phyloP scores from a whole-genome alignment of 225 moss, liverwort and hornwort species.

The Climacium dendroides region DNA sequence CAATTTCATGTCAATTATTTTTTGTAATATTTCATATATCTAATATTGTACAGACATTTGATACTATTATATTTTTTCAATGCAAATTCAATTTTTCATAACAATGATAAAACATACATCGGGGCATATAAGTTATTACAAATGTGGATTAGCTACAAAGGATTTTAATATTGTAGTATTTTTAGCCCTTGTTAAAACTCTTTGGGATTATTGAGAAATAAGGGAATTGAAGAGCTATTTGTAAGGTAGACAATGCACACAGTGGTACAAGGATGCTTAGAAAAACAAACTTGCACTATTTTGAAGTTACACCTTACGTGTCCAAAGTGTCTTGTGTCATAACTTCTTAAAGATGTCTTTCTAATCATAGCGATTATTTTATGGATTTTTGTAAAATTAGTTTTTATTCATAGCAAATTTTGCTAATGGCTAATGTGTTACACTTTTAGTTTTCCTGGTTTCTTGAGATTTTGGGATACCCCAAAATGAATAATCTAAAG shows the following conservation, averaged over 20 bases:
- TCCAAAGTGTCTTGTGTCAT: not conserved
- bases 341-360: not conserved
- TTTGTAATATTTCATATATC: not conserved
- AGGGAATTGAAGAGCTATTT: not conserved
- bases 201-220: not conserved
- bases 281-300: not conserved
- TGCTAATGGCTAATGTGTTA: not conserved
- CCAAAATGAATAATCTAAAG: not conserved
- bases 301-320: not conserved
- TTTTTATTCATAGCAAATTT: not conserved
- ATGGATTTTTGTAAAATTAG: not conserved
- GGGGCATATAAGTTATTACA: not conserved
- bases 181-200: not conserved
- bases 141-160: not conserved
- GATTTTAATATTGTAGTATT: not conserved
- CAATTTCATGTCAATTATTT: not conserved
- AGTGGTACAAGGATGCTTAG: not conserved
- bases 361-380: not conserved
- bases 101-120: not conserved
- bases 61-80: not conserved
- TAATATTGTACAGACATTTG: not conserved
- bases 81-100: not conserved
- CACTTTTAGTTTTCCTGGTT: not conserved
- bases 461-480: not conserved
- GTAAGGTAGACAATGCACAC: not conserved